Evolutionary conservation across 345 rosid species (phyloP), one percentile per base, ranked within the genome.

Genomic region (Euphorbia pulcherrima): DNA sequence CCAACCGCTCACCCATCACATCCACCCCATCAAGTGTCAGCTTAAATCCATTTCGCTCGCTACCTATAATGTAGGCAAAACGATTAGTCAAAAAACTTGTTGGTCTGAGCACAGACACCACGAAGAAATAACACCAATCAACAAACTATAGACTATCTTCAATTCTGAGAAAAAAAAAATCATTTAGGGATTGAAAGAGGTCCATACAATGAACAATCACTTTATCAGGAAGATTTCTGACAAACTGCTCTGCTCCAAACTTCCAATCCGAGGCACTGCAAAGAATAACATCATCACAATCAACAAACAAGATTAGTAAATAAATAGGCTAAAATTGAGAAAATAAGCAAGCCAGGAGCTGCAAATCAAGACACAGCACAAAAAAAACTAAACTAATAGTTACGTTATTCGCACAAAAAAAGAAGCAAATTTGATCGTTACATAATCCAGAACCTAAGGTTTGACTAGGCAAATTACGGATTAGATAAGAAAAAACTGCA

Each of bases 1-100:
- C 96, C 67, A 94, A 77, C 41, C 97, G 89, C 73, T 89, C 96
- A 21, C 99, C 99, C 99, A 94, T 94, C 64, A 94, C 93, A 77
- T 91, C 99, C 66, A 91, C 93, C 39, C 99, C 97, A 80, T 94
- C 99, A 51, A 94, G 70, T 40, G 93, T 85, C 73, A 83, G 84
- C 64, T 20, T 80, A 53, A 83, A 83, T 59, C 60, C 73, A 76
- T 91, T 94, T 23, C 86, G 78, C 50, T 94, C 90, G 52, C 99
- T 94, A 74, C 99, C 97, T 94, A 81, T 46, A 74, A 58, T 62
- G 24, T 33, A 65, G 5, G 35, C 44, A 60, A 58, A 41, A 40
- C 55, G 69, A 69, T 2, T 52, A 48, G 11, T 50, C 30, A 44
- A 17, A 28, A 55, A 68, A 55, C 17, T n/a, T 23, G 14, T 35